Conservation (phyloP, 352 stramenopile species). For the Globisporangium middletonii region DNA sequence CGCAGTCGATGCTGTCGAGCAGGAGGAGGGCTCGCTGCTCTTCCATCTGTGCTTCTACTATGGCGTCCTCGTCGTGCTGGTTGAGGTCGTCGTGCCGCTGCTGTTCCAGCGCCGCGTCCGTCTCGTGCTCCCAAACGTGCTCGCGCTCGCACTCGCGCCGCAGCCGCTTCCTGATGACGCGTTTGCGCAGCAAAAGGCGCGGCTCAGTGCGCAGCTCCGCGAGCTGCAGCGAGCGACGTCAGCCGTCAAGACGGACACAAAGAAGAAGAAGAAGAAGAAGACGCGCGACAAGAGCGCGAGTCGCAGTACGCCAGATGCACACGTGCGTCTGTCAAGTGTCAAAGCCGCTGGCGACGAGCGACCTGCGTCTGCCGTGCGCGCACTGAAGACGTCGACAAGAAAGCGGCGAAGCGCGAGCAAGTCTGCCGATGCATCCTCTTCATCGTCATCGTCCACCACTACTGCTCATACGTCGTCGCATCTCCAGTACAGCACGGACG, state of each 20-base stretch:
- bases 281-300: not conserved
- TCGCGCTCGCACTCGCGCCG: conserved; percentile 8
- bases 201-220: conserved; percentile 29
- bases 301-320: not conserved
- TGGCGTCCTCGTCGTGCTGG: conserved; percentile 36
- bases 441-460: not conserved
- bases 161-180: conserved; percentile 25
- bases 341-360: not conserved
- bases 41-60: conserved; percentile 56
- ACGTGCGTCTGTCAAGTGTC: not conserved
- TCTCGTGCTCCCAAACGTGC: conserved; percentile 29
- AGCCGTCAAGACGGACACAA: not conserved
- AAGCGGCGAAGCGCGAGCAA: not conserved
- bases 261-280: too few species aligned
- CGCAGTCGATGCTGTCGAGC: too few species aligned
- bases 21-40: conserved; percentile 38
- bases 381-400: not conserved
- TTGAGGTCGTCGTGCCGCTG: conserved; percentile 45
- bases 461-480: not conserved
- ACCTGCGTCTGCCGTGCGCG: not conserved
- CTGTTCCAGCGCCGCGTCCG: conserved; percentile 51
- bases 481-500: conserved; percentile 1
- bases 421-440: not conserved
- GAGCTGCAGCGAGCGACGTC: conserved; percentile 23
- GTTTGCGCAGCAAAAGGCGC: conserved; percentile 36